Conservation (phyloP, 352 stramenopile species). For the Pythium guiyangense region DNA sequence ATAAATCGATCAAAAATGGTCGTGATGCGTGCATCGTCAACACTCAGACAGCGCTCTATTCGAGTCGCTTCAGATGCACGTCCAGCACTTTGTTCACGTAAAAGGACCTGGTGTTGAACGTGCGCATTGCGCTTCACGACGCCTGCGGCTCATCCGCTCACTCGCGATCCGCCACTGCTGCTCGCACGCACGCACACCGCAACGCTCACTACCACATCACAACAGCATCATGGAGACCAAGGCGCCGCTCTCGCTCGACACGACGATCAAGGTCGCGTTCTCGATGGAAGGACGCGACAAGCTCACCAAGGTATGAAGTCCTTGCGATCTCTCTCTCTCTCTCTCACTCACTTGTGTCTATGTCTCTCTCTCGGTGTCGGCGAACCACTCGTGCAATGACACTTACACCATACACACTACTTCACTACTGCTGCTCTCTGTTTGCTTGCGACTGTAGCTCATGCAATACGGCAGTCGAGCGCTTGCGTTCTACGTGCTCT, state of each 20-base stretch:
- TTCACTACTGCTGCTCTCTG: background rate
- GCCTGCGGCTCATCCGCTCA: background rate
- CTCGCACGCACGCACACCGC: background rate
- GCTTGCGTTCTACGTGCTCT: constrained; percentile 73
- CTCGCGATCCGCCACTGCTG: background rate
- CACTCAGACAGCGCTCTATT: background rate
- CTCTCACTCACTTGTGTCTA: too few relatives aligned
- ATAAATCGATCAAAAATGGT: too few relatives aligned
- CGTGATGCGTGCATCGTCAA: background rate
- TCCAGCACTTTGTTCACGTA: constrained; percentile 2
- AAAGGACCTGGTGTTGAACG: constrained; percentile 5
- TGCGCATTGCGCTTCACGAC: background rate
- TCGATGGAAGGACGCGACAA: constrained; percentile 84
- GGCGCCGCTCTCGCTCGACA: constrained; percentile 57
- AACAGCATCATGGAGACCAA: constrained; percentile 50
- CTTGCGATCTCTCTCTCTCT: too few relatives aligned
- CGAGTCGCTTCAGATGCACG: background rate
- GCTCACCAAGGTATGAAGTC: constrained; percentile 82
- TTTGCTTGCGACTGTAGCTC: constrained; percentile 23
- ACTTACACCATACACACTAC: background rate
- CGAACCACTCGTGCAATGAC: background rate
- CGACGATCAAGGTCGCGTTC: constrained; percentile 61
- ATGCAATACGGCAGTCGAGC: constrained; percentile 84
- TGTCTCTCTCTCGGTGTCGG: too few relatives aligned
- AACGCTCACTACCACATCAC: background rate